Evolutionary conservation across 1,139 yeast genomes (phyloP).

Genomic region (Suhomyces panamericanus): DNA sequence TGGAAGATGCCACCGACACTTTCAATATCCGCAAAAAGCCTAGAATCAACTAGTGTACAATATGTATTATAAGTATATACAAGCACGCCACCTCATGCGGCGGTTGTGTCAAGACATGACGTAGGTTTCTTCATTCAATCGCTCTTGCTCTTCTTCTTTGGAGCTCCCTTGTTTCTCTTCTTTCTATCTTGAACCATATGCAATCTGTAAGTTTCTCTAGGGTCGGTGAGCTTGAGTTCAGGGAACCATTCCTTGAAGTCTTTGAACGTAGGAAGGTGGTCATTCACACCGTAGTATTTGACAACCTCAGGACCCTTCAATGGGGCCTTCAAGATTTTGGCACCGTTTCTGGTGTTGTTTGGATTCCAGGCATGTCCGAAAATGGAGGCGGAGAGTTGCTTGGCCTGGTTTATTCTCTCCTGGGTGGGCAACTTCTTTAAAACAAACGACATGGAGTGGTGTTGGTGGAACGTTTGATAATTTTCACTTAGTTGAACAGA

Average conservation of each 20-base stretch:
- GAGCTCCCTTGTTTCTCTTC: conserved; percentile 93
- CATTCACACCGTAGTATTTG: conserved; percentile 75
- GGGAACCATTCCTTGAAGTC: conserved; percentile 59
- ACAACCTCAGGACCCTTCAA: conserved; percentile 74
- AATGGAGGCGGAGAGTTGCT: conserved; percentile 57
- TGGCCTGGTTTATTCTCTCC: conserved; percentile 53
- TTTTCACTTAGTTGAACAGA: not conserved
- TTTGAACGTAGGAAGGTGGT: conserved; percentile 58
- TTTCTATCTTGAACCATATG: conserved; percentile 66
- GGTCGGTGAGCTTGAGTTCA: conserved; percentile 65
- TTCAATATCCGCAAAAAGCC: conserved; percentile 23
- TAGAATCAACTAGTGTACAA: conserved; percentile 1
- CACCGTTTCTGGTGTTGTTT: conserved; percentile 65
- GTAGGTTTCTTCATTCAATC: not conserved
- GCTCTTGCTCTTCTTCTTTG: conserved; percentile 58
- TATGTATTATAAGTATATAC: conserved; percentile 7
- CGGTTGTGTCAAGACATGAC: not conserved
- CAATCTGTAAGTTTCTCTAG: conserved; percentile 69
- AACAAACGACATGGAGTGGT: conserved; percentile 16
- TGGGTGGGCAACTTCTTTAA: conserved; percentile 30
- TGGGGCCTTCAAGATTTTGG: conserved; percentile 70
- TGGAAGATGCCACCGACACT: conserved; percentile 35
- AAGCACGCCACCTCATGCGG: not conserved
- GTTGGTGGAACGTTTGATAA: conserved; percentile 1
- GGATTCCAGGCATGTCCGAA: conserved; percentile 66